A percentile compares a stretch with the other conserved stretches of the same genome.
These are phyloP conservation scores for Hapsidospora chrysogenum DNA, from an alignment of 495 filamentous ascomycete genomes.

Conservation along the genomic window DNA sequence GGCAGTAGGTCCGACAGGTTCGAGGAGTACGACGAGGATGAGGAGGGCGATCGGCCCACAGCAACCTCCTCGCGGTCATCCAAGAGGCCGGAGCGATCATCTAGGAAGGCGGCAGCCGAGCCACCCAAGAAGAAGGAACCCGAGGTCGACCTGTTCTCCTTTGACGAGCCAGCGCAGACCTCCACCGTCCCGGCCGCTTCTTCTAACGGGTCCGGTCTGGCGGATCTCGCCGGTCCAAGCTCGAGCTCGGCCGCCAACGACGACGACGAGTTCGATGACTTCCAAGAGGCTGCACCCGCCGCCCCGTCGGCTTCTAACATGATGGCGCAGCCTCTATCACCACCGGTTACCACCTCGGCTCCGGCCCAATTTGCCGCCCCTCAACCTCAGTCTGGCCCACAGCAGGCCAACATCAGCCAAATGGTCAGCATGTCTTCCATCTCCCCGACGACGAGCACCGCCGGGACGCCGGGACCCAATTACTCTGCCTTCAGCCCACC, in stretches of 20 bases:
- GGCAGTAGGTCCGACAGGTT: conserved; percentile 53
- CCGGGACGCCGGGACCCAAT: conserved; percentile 33
- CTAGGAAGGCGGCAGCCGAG: conserved; percentile 32
- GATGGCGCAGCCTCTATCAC: conserved; percentile 27
- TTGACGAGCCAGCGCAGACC: conserved; percentile 46
- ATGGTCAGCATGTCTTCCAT: conserved; percentile 67
- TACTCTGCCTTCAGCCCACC: conserved; percentile 37
- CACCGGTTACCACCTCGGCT: conserved; percentile 45
- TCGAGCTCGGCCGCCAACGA: conserved; percentile 10
- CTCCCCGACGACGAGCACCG: conserved; percentile 49
- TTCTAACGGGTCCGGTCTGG: conserved; percentile 33
- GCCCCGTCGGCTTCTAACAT: conserved; percentile 13
- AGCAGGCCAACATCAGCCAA: conserved; percentile 62
- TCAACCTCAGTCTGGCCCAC: conserved; percentile 62
- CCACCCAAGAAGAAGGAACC: conserved; percentile 66
- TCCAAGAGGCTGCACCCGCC: conserved; percentile 74
- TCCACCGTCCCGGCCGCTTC: conserved; percentile 23
- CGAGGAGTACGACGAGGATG: conserved; percentile 93
- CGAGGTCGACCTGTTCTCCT: conserved; percentile 76
- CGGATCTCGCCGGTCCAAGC: conserved; percentile 25
- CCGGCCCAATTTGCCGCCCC: conserved; percentile 63
- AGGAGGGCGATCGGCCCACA: conserved; percentile 47
- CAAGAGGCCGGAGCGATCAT: conserved; percentile 22
- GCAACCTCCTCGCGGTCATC: conserved; percentile 24
- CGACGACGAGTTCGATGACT: conserved; percentile 97